Evolutionary conservation across 352 stramenopile genomes (phyloP).

Genomic region (Globisporangium echinulatum): DNA sequence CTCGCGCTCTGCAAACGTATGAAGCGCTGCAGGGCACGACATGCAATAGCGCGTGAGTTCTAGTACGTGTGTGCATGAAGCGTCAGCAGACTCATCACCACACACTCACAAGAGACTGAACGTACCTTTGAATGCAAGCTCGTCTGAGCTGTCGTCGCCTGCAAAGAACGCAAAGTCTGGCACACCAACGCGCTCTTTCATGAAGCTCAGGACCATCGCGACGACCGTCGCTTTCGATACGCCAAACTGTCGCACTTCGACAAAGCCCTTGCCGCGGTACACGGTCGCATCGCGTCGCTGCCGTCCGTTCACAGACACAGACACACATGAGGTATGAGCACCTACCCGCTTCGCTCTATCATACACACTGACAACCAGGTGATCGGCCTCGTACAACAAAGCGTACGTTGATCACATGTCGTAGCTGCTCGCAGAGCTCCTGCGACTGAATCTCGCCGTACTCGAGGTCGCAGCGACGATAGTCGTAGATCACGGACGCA

Average conservation of each 20-base stretch:
- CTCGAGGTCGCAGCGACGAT: slow-evolving; percentile 96
- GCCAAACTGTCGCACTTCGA: slow-evolving; percentile 70
- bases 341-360: no score
- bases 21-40: slow-evolving; percentile 27
- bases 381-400: no score
- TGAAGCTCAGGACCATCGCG: slow-evolving; percentile 39
- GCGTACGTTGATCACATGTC: slow-evolving; percentile 75
- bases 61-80: background rate
- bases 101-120: no score
- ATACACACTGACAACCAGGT: no score
- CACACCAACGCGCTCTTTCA: slow-evolving; percentile 49
- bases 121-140: slow-evolving; percentile 76
- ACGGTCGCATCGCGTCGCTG: slow-evolving; percentile 64
- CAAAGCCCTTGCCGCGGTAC: slow-evolving; percentile 52
- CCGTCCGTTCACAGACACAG: no score
- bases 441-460: slow-evolving; percentile 97
- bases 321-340: no score
- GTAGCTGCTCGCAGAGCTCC: slow-evolving; percentile 89
- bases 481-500: slow-evolving; percentile 97
- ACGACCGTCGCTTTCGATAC: slow-evolving; percentile 62
- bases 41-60: background rate
- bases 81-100: background rate
- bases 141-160: slow-evolving; percentile 98
- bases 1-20: slow-evolving; percentile 31
- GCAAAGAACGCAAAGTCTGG: slow-evolving; percentile 94